These are phyloP conservation scores for Ceratobasidium sp. DNA, from an alignment of 1,284 basidiomycete genomes.

Conservation along the genomic window DNA sequence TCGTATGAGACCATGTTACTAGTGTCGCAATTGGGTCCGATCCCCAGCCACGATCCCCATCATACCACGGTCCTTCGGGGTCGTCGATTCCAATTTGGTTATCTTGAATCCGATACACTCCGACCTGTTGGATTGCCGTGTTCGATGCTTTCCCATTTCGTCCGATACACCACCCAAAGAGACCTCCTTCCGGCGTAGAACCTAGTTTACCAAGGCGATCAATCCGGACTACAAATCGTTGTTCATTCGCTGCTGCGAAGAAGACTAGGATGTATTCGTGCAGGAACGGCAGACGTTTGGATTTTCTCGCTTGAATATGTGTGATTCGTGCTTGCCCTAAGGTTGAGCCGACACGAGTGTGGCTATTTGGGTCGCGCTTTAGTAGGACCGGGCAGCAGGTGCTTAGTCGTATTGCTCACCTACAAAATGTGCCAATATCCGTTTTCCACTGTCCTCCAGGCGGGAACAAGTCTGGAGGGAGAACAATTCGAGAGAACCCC, in stretches of 20 bases:
- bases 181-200: not conserved
- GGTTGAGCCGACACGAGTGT: not conserved
- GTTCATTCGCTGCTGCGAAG: slow-evolving; percentile 8
- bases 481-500: not conserved
- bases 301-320: slow-evolving; percentile 24
- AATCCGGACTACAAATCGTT: slow-evolving; percentile 12
- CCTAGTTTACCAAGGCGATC: slow-evolving; percentile 27
- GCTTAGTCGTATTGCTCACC: not conserved
- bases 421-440: slow-evolving; percentile 25
- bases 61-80: slow-evolving; percentile 3
- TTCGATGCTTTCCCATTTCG: not conserved
- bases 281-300: slow-evolving; percentile 9
- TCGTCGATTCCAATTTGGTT: slow-evolving; percentile 6
- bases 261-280: slow-evolving; percentile 30
- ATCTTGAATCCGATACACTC: slow-evolving; percentile 10
- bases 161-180: not conserved
- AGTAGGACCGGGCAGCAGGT: not conserved
- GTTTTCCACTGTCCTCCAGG: slow-evolving; percentile 5
- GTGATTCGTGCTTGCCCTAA: slow-evolving; percentile 16
- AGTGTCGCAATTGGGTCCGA: slow-evolving; percentile 16
- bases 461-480: not conserved
- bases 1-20: not conserved
- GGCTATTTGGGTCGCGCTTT: not conserved
- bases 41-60: slow-evolving; percentile 3
- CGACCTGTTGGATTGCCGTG: slow-evolving; percentile 21